Evolutionary conservation across 495 filamentous ascomycete species (phyloP).

Genomic region (Neurospora pannonica): DNA sequence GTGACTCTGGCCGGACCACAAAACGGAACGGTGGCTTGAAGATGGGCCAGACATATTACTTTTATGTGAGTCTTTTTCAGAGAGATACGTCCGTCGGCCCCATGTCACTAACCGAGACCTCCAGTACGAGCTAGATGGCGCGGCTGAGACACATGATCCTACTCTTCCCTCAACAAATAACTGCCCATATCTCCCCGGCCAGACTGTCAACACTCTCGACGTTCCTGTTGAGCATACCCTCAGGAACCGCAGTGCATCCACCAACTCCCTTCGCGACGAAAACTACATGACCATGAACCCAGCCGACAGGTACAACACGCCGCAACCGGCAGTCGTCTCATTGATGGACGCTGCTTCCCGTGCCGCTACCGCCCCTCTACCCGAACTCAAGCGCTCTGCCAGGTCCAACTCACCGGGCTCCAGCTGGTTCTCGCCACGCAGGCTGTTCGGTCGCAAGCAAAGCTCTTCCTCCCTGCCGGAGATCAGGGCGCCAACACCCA

Average conservation of each 20-base stretch:
- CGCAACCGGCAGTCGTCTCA: slow-evolving; percentile 45
- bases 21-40: slow-evolving; percentile 71
- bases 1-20: slow-evolving; percentile 43
- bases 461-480: slow-evolving; percentile 20
- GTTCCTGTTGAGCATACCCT: slow-evolving; percentile 61
- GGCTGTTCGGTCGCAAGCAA: slow-evolving; percentile 31
- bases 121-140: slow-evolving; percentile 72
- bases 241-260: slow-evolving; percentile 40
- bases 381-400: slow-evolving; percentile 34
- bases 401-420: slow-evolving; percentile 40
- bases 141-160: slow-evolving; percentile 63
- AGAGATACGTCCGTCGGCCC: not conserved
- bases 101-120: slow-evolving; percentile 13
- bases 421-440: slow-evolving; percentile 34
- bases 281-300: slow-evolving; percentile 70
- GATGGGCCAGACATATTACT: slow-evolving; percentile 92
- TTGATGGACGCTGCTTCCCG: slow-evolving; percentile 33
- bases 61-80: slow-evolving; percentile 57
- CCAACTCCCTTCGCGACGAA: slow-evolving; percentile 36
- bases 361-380: slow-evolving; percentile 46
- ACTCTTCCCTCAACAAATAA: slow-evolving; percentile 58
- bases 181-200: slow-evolving; percentile 83
- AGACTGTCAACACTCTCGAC: slow-evolving; percentile 71
- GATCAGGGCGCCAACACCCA: not conserved
- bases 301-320: slow-evolving; percentile 61